These are phyloP conservation scores for Ormosia semicastrata DNA, from an alignment of 306 rosid genomes.

Conservation along the genomic window DNA sequence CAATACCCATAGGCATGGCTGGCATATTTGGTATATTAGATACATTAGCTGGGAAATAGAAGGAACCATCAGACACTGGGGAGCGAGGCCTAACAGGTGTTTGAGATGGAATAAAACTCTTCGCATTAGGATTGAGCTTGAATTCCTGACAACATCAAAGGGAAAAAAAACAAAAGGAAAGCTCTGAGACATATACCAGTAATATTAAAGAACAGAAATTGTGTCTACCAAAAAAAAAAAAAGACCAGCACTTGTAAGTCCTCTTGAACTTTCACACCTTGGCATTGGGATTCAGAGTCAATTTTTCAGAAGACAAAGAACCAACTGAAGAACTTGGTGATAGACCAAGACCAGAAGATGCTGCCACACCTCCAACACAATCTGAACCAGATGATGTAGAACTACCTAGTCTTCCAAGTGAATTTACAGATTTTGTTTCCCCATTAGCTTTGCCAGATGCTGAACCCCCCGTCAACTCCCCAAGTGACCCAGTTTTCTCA, in stretches of 20 bases:
- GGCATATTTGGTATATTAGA: slow-evolving; percentile 73
- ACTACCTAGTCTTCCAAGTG: slow-evolving; percentile 65
- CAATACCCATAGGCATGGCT: slow-evolving; percentile 75
- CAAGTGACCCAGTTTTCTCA: slow-evolving; percentile 45
- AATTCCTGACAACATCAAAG: slow-evolving; percentile 63
- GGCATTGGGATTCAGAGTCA: slow-evolving; percentile 78
- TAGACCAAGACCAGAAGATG: slow-evolving; percentile 60
- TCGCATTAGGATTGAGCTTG: slow-evolving; percentile 91
- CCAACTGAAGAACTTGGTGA: slow-evolving; percentile 91
- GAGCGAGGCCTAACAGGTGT: slow-evolving; percentile 78
- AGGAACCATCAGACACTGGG: slow-evolving; percentile 81
- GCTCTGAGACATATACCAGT: slow-evolving; percentile 7
- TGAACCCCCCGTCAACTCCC: slow-evolving; percentile 41
- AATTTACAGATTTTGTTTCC: slow-evolving; percentile 45
- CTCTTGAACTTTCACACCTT: slow-evolving; percentile 55
- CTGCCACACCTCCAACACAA: slow-evolving; percentile 37
- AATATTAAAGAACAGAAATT: not conserved
- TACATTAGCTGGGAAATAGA: slow-evolving; percentile 61
- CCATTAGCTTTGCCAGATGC: slow-evolving; percentile 45
- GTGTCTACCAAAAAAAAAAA: not conserved
- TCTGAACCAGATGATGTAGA: slow-evolving; percentile 62
- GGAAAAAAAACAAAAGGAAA: not conserved
- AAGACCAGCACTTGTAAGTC: not conserved
- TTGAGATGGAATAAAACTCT: slow-evolving; percentile 80
- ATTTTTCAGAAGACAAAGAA: slow-evolving; percentile 81